These are phyloP conservation scores for Rosa persica DNA, from an alignment of 306 rosid species.

Conservation along the genomic window DNA sequence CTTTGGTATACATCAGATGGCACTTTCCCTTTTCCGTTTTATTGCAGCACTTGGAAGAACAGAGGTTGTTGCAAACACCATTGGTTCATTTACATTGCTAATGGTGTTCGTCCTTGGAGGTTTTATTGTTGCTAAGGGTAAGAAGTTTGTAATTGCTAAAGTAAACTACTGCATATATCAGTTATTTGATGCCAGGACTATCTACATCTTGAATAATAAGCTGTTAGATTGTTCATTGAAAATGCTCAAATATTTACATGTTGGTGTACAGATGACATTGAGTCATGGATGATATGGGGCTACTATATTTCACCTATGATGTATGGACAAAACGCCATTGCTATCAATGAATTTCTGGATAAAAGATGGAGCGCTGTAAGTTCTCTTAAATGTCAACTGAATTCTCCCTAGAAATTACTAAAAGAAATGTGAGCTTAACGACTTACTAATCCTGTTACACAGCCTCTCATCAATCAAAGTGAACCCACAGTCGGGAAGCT, in stretches of 20 bases:
- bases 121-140: slow-evolving; percentile 42
- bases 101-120: slow-evolving; percentile 62
- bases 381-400: neutral
- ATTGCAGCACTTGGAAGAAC: slow-evolving; percentile 60
- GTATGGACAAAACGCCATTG: slow-evolving; percentile 51
- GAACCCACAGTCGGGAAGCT: neutral
- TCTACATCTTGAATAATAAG: too few relatives aligned
- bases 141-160: too few relatives aligned
- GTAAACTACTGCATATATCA: too few relatives aligned
- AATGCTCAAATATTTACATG: neutral
- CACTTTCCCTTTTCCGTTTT: slow-evolving; percentile 50
- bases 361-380: slow-evolving; percentile 60
- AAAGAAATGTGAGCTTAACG: too few relatives aligned
- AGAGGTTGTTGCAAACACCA: slow-evolving; percentile 51
- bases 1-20: slow-evolving; percentile 63
- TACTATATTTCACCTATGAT: slow-evolving; percentile 57
- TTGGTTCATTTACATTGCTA: slow-evolving; percentile 52
- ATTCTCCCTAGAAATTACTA: neutral
- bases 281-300: slow-evolving; percentile 55
- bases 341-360: slow-evolving; percentile 52
- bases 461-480: too few relatives aligned
- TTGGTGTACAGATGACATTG: slow-evolving; percentile 38
- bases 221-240: too few relatives aligned
- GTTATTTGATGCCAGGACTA: too few relatives aligned
- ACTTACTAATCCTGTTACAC: too few relatives aligned